These are phyloP conservation scores for Leccinum rimulosum DNA, from an alignment of 768 basidiomycete species.

Conservation along the genomic window DNA sequence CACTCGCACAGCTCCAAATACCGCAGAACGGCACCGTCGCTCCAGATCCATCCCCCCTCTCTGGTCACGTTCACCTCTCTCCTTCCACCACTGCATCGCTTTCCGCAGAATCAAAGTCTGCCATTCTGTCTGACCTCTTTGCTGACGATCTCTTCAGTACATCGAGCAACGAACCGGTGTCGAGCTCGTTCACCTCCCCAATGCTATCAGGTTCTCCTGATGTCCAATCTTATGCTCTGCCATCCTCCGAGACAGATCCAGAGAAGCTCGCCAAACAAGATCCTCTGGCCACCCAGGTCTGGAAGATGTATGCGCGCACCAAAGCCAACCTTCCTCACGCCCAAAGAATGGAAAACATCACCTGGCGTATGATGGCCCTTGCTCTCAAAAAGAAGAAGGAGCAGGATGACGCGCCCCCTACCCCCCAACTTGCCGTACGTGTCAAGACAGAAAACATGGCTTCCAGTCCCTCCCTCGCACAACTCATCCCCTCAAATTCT, in stretches of 20 bases:
- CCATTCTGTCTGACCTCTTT: slow-evolving; percentile 68
- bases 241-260: slow-evolving; percentile 49
- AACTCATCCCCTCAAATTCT: slow-evolving; percentile 1
- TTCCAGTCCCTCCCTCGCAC: slow-evolving; percentile 5
- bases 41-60: slow-evolving; percentile 34
- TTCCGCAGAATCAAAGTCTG: slow-evolving; percentile 53
- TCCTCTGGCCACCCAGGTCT: slow-evolving; percentile 92
- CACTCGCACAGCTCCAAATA: slow-evolving; percentile 38
- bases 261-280: slow-evolving; percentile 76
- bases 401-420: slow-evolving; percentile 43
- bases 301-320: slow-evolving; percentile 93
- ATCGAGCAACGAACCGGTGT: slow-evolving; percentile 29
- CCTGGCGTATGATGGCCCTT: slow-evolving; percentile 98
- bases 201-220: slow-evolving; percentile 68
- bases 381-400: slow-evolving; percentile 88
- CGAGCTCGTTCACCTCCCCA: slow-evolving; percentile 64
- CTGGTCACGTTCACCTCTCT: slow-evolving; percentile 35
- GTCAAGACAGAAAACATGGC: slow-evolving; percentile 23
- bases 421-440: slow-evolving; percentile 4
- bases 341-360: slow-evolving; percentile 95
- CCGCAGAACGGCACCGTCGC: slow-evolving; percentile 31
- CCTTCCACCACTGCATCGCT: slow-evolving; percentile 47
- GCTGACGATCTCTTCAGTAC: slow-evolving; percentile 60
- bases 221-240: slow-evolving; percentile 44
- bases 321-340: slow-evolving; percentile 90